Percentiles rank a stretch among this genome's conserved stretches.
Evolutionary conservation across 1,284 basidiomycete species (phyloP).

Genomic region (Ustilago xerochloae): DNA sequence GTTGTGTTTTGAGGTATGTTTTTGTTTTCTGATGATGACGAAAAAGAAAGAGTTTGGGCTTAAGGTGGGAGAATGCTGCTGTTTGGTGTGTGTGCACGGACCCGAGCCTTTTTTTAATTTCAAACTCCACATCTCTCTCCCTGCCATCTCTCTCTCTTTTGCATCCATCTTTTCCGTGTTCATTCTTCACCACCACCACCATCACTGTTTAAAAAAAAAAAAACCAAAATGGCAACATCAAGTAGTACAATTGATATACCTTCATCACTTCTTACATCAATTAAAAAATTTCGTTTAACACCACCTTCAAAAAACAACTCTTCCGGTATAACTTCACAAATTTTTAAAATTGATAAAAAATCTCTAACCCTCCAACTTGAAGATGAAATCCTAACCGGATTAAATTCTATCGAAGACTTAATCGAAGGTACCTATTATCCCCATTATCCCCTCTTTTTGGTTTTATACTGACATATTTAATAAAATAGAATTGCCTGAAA

Average conservation of each 20-base stretch:
- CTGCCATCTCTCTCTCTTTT: no score
- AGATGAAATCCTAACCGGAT: constrained; percentile 48
- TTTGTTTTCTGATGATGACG: no score
- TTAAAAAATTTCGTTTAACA: constrained; percentile 56
- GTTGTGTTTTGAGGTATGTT: no score
- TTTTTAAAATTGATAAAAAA: constrained; percentile 63
- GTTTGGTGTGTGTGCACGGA: neutral
- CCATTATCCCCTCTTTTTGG: no score
- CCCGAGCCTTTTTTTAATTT: neutral
- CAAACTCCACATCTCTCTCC: constrained; percentile 4
- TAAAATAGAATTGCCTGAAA: constrained; percentile 83
- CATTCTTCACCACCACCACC: neutral
- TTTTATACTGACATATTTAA: neutral
- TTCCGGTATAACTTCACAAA: constrained; percentile 53
- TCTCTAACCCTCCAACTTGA: constrained; percentile 57
- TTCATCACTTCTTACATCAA: constrained; percentile 24
- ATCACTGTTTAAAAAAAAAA: neutral
- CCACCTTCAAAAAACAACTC: constrained; percentile 30
- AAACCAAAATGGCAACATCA: constrained; percentile 7
- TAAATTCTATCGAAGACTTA: constrained; percentile 50
- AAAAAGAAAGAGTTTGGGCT: no score
- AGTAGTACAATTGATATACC: constrained; percentile 62
- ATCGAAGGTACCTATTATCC: constrained; percentile 54
- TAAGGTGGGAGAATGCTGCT: no score
- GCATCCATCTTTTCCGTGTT: neutral